A percentile compares a stretch with the other conserved stretches of the same genome.
Conservation (phyloP, 2,329 filamentous ascomycete species). For the Grosmannia serpens region DNA sequence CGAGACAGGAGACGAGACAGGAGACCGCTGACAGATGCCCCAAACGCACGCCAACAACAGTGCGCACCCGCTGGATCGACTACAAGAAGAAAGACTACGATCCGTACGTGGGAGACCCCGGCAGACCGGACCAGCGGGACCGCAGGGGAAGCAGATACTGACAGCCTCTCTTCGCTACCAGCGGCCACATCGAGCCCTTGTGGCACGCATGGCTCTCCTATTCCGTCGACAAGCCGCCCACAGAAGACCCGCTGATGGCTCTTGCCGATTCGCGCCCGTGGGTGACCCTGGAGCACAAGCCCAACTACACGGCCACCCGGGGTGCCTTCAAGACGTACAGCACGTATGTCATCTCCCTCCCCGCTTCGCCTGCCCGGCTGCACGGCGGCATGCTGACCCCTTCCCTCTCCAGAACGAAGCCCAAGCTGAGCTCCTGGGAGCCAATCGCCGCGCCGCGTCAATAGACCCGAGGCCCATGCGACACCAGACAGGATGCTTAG, state of each 20-base stretch:
- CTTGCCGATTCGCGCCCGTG: slow-evolving; percentile 47
- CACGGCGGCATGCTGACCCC: not conserved
- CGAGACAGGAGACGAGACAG: not conserved
- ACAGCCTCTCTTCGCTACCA: slow-evolving; percentile 18
- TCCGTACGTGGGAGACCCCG: slow-evolving; percentile 36
- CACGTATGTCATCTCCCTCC: slow-evolving; percentile 56
- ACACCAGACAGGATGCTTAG: not conserved
- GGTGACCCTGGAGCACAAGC: slow-evolving; percentile 60
- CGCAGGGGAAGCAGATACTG: not conserved
- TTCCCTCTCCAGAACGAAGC: slow-evolving; percentile 17
- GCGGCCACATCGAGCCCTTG: slow-evolving; percentile 80
- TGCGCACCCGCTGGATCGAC: slow-evolving; percentile 94
- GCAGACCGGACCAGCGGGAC: too few relatives aligned
- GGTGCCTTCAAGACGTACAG: slow-evolving; percentile 87
- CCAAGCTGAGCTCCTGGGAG: slow-evolving; percentile 24
- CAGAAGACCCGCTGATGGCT: slow-evolving; percentile 58
- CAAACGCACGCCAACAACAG: slow-evolving; percentile 28
- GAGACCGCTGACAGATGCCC: not conserved
- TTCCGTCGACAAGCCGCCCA: slow-evolving; percentile 75
- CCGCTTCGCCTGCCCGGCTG: not conserved
- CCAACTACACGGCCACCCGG: slow-evolving; percentile 63
- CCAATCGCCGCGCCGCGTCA: slow-evolving; percentile 20
- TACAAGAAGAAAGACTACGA: slow-evolving; percentile 84
- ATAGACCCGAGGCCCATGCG: slow-evolving; percentile 3
- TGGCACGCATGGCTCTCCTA: slow-evolving; percentile 99